A percentile compares a stretch with the other conserved stretches of the same genome.
Evolutionary conservation across 371 early-diverging fungal genomes (phyloP).

Genomic region (Apophysomyces trapeziformis): DNA sequence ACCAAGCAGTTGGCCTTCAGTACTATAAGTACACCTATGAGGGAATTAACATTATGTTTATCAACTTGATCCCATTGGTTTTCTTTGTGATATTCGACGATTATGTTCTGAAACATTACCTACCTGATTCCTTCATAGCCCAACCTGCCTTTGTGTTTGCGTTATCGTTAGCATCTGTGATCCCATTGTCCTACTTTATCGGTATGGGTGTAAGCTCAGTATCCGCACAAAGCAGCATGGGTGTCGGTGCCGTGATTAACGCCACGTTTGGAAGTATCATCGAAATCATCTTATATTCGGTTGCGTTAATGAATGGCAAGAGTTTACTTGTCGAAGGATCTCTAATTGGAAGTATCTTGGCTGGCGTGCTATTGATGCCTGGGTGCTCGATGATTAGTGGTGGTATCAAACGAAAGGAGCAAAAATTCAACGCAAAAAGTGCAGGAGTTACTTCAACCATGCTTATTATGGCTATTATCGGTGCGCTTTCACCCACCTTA

Average conservation of each 20-base stretch:
- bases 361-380: conserved; percentile 89
- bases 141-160: conserved; percentile 74
- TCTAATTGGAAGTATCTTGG: conserved; percentile 90
- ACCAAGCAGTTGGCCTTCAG: conserved; percentile 78
- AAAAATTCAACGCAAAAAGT: conserved; percentile 91
- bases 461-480: conserved; percentile 94
- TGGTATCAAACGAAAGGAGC: conserved; percentile 90
- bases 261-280: conserved; percentile 97
- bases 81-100: conserved; percentile 81
- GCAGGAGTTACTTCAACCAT: conserved; percentile 95
- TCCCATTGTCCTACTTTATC: conserved; percentile 95
- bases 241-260: conserved; percentile 94
- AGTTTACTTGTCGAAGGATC: conserved; percentile 89
- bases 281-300: conserved; percentile 91
- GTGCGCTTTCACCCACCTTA: conserved; percentile 91
- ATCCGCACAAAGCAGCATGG: conserved; percentile 92
- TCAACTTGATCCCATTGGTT: conserved; percentile 87
- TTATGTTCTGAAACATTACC: conserved; percentile 67
- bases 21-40: conserved; percentile 95
- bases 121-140: conserved; percentile 62
- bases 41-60: conserved; percentile 95
- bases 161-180: conserved; percentile 79
- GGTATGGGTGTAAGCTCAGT: conserved; percentile 96
- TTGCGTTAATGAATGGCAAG: conserved; percentile 90
- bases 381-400: conserved; percentile 95